Evolutionary conservation across 1,284 basidiomycete species (phyloP).

Genomic region (Chalciporus piperatoides): DNA sequence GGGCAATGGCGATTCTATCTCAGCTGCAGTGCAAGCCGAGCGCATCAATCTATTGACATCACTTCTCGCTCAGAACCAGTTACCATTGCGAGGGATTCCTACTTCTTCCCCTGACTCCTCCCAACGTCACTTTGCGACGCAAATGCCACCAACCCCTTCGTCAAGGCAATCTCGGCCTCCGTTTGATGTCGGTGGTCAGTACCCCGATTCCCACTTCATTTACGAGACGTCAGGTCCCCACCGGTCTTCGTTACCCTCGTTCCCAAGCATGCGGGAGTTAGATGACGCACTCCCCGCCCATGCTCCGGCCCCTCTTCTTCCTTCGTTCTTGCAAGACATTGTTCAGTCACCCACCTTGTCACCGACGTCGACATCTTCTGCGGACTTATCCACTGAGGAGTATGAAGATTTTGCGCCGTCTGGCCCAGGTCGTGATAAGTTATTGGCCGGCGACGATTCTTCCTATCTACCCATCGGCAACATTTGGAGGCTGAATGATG

Average conservation of each 20-base stretch:
- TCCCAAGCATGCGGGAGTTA: constrained; percentile 27
- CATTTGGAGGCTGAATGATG: constrained; percentile 65
- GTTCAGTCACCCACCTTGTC: constrained; percentile 62
- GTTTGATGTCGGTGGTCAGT: constrained; percentile 42
- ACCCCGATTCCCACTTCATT: constrained; percentile 48
- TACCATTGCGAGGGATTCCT: constrained; percentile 19
- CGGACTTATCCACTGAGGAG: constrained; percentile 61
- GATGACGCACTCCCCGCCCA: constrained; percentile 15
- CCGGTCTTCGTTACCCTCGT: constrained; percentile 21
- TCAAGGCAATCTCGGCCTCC: constrained; percentile 44
- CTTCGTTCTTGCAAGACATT: constrained; percentile 70
- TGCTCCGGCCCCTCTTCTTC: constrained; percentile 50
- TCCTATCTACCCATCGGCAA: constrained; percentile 40
- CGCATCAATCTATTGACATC: constrained; percentile 71
- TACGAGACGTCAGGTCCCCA: constrained; percentile 58
- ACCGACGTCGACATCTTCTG: constrained; percentile 57
- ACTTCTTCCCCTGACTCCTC: constrained; percentile 27
- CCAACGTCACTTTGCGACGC: constrained; percentile 45
- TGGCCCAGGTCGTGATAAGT: constrained; percentile 22
- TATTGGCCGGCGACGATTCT: constrained; percentile 26
- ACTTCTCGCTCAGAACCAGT: constrained; percentile 55
- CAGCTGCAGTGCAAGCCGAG: constrained; percentile 76
- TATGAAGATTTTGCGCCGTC: constrained; percentile 34
- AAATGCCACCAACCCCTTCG: constrained; percentile 39
- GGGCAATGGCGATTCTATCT: constrained; percentile 80